A percentile compares a stretch with the other conserved stretches of the same genome.
phyloP scores from a whole-genome alignment of 805 yeast species.

The Spathaspora sp. region DNA sequence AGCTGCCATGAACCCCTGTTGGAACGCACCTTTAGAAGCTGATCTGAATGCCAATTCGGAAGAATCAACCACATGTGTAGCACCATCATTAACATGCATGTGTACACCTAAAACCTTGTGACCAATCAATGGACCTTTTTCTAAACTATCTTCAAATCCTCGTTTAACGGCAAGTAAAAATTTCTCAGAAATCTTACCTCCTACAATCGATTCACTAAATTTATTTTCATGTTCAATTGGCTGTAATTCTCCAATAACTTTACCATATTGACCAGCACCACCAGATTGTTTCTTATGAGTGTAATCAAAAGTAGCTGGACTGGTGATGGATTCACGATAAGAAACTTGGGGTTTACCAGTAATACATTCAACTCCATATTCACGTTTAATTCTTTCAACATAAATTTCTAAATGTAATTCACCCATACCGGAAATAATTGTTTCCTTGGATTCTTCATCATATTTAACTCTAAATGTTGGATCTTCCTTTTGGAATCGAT shows the following conservation, averaged over 20 bases:
- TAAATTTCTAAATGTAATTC: conserved; percentile 96
- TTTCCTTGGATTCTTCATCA: conserved; percentile 90
- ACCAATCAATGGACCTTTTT: conserved; percentile 95
- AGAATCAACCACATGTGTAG: conserved; percentile 94
- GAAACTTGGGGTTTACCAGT: conserved; percentile 99
- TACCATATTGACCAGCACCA: conserved; percentile 99
- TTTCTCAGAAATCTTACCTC: conserved; percentile 96
- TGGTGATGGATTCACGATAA: conserved; percentile 86
- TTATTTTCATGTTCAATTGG: conserved; percentile 65
- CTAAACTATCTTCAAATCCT: conserved; percentile 92
- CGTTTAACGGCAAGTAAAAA: conserved; percentile 89
- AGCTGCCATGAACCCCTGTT: conserved; percentile 80
- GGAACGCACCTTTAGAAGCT: conserved; percentile 90
- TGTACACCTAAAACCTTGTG: conserved; percentile 89
- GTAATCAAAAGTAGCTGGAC: conserved; percentile 77
- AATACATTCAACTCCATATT: conserved; percentile 89
- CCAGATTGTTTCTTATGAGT: conserved; percentile 98
- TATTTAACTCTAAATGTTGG: conserved; percentile 94
- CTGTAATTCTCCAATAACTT: conserved; percentile 81
- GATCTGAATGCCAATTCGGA: conserved; percentile 92
- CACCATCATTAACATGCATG: conserved; percentile 96
- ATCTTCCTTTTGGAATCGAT: conserved; percentile 97
- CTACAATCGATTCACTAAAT: conserved; percentile 86
- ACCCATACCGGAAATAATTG: conserved; percentile 96
- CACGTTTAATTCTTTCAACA: conserved; percentile 97